Conservation (phyloP, 345 rosid genomes). For the Hirschfeldia incana region DNA sequence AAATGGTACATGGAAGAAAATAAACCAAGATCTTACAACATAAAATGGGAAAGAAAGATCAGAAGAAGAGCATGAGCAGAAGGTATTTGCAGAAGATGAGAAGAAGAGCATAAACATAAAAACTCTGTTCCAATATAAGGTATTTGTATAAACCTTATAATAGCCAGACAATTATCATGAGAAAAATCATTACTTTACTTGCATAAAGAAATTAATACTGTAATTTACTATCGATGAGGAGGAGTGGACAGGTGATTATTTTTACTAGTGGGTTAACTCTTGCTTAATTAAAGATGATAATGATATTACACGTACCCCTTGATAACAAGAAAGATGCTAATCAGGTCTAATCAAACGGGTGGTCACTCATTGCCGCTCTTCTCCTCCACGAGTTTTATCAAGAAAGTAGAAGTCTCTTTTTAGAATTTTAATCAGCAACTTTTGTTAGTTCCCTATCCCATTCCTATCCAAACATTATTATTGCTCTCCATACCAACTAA, state of each 20-base stretch:
- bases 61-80: no score
- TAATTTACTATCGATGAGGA: not conserved
- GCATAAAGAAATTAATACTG: not conserved
- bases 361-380: conserved; percentile 22
- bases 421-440: conserved; percentile 16
- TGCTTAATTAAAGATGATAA: conserved; percentile 24
- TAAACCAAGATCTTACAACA: no score
- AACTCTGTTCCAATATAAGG: not conserved
- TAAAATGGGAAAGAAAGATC: no score
- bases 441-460: conserved; percentile 22
- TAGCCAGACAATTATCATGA: not conserved
- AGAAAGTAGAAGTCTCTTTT: conserved; percentile 1
- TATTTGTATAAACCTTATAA: not conserved
- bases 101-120: no score
- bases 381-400: conserved; percentile 28
- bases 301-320: conserved; percentile 17
- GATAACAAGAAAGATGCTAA: conserved; percentile 33
- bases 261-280: not conserved
- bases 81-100: no score
- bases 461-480: conserved; percentile 34
- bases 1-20: no score
- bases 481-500: conserved; percentile 32
- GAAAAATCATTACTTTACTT: no score
- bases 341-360: conserved; percentile 33
- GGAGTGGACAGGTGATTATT: not conserved